These are phyloP conservation scores for Pseudocercospora macadamiae DNA, from an alignment of 2,329 filamentous ascomycete species.

Conservation along the genomic window DNA sequence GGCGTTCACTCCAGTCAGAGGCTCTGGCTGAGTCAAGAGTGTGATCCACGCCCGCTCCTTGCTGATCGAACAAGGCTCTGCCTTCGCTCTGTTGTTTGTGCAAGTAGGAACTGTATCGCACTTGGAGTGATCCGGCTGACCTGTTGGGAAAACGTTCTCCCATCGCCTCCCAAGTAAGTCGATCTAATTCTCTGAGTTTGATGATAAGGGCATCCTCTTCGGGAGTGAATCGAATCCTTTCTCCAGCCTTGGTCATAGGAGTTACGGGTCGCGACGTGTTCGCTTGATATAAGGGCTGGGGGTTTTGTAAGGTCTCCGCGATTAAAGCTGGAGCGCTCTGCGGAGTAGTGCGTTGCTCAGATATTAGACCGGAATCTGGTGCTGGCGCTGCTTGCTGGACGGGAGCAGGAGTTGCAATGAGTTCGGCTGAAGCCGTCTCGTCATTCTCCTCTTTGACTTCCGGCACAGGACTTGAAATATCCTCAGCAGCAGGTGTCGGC, in stretches of 20 bases:
- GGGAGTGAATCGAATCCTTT: conserved; percentile 2
- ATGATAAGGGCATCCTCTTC: conserved; percentile 22
- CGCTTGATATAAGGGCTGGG: neutral
- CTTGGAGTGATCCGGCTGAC: conserved; percentile 25
- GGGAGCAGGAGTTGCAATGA: neutral
- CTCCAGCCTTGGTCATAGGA: neutral
- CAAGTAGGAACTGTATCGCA: conserved; percentile 23
- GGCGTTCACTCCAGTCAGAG: no score
- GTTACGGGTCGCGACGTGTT: neutral
- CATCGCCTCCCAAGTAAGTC: conserved; percentile 14
- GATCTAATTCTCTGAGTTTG: conserved; percentile 16
- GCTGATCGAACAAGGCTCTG: conserved; percentile 30
- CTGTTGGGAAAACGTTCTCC: conserved; percentile 24
- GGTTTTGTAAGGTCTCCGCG: neutral
- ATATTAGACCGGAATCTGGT: neutral
- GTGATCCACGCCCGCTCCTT: no score
- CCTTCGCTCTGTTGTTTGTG: conserved; percentile 34
- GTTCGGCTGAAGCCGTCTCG: neutral
- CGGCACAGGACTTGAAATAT: neutral
- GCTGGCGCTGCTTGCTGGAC: no score
- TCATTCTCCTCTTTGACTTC: neutral
- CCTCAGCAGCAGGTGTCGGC: conserved; percentile 21
- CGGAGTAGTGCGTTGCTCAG: neutral
- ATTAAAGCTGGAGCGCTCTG: neutral
- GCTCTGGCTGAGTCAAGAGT: no score